These are phyloP conservation scores for Oemleria cerasiformis DNA, from an alignment of 306 rosid species.

Conservation along the genomic window DNA sequence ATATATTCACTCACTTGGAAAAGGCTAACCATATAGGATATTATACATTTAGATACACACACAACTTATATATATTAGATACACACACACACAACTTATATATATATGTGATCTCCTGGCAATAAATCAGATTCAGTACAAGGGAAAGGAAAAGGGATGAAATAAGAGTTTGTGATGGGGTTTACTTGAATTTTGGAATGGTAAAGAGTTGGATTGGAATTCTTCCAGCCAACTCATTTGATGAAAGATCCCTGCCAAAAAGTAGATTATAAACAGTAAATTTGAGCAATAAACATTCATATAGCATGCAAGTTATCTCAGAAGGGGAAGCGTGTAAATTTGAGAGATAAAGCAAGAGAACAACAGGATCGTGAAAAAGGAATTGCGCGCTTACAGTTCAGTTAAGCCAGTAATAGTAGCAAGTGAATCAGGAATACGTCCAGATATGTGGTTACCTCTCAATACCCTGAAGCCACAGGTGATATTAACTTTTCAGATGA, in stretches of 20 bases:
- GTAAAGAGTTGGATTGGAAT: conserved; percentile 70
- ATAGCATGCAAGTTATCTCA: conserved; percentile 14
- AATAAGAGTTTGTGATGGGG: conserved; percentile 13
- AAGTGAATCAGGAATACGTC: conserved; percentile 40
- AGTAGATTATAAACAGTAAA: background rate
- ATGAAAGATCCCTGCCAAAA: conserved; percentile 82
- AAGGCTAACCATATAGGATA: too few species aligned
- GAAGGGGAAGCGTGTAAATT: conserved; percentile 6
- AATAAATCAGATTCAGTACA: background rate
- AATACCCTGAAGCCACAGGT: conserved; percentile 40
- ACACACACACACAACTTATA: too few species aligned
- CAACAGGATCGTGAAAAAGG: conserved; percentile 8
- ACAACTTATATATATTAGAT: too few species aligned
- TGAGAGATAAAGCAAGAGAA: conserved; percentile 10
- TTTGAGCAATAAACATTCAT: background rate
- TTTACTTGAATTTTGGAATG: conserved; percentile 62
- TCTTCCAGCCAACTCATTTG: conserved; percentile 61
- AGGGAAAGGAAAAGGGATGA: background rate
- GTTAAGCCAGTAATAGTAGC: conserved; percentile 37
- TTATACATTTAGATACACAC: too few species aligned
- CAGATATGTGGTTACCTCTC: conserved; percentile 46
- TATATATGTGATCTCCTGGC: background rate
- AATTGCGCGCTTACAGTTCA: conserved; percentile 31
- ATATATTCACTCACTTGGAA: too few species aligned
- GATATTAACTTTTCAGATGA: background rate